Base-by-base conservation (phyloP, 176 grass and related monocot genomes). In the Urochloa ruziziensis region DNA sequence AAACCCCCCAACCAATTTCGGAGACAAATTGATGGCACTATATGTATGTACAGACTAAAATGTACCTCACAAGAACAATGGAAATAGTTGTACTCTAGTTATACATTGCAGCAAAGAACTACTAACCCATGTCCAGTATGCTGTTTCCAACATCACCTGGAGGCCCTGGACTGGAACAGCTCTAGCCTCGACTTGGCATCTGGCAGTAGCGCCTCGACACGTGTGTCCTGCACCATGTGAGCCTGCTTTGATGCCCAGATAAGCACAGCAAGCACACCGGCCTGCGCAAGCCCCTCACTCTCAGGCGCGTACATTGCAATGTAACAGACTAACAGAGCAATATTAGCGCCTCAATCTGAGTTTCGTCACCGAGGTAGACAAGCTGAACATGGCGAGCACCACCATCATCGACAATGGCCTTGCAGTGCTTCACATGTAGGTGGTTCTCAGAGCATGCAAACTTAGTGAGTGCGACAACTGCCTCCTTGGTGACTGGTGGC, bases 161-260 rank as follows among this genome's bases (percentile, higher is more conserved):
- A 73, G 32, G 34, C 71, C 80, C 89, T 91, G 16, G 87, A 93
- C 81, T 90, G 94, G 63, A 93, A 97, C 13, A 97, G 85, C 79
- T 97, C 94, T 10, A 91, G 75, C 85, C 89, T 87, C 5, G 14
- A 61, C 54, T 85, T 91, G 78, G 94, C 91, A 5, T 84, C 87
- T 13, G 94, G 82, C 42, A 97, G 76, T 67, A 94, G 74, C 16
- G 47, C 67, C 19, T 94, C 94, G 24, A 93, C 89, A 3, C 89
- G 80, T 18, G 11, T 2, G 70, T 97, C 94, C 77, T 97, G 94
- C 11, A 89, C 84, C 87, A 97, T 89, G 24, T 97, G 77, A 1
- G 48, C 82, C 51, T 97, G 94, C 74, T 97, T 97, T 33, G 94
- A 97, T 54, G 94, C 94, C 94, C 94, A 97, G 16, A 91, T 82